Evolutionary conservation across 805 yeast genomes (phyloP).

Genomic region (Brettanomyces naardenensis): DNA sequence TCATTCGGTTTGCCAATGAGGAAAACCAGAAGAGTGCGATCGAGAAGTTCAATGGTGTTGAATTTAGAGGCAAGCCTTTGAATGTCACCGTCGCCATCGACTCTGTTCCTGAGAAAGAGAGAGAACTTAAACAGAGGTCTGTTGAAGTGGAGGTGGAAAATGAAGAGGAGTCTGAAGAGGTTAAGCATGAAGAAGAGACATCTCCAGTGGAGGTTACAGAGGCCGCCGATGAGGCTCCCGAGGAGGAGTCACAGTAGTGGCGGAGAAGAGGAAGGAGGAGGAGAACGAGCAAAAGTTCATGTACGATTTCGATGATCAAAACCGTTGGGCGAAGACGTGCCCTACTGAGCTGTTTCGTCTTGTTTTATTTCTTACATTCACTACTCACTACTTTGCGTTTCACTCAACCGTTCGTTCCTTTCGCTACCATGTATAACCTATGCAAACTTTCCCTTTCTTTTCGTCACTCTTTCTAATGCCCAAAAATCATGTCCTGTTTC

Average conservation of each 20-base stretch:
- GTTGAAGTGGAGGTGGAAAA: neutral
- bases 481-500: too few species aligned
- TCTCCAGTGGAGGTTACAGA: neutral
- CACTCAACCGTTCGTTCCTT: too few species aligned
- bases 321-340: too few species aligned
- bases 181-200: neutral
- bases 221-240: neutral
- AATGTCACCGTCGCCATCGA: constrained; percentile 70
- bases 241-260: neutral
- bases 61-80: constrained; percentile 57
- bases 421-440: too few species aligned
- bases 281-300: neutral
- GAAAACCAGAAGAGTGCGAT: constrained; percentile 43
- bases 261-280: constrained; percentile 8
- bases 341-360: too few species aligned
- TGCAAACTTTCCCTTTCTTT: too few species aligned
- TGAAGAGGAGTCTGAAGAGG: neutral
- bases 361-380: too few species aligned
- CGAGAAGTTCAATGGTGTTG: constrained; percentile 57
- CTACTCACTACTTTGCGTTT: too few species aligned
- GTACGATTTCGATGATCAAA: too few species aligned
- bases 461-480: too few species aligned
- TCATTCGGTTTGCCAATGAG: constrained; percentile 43
- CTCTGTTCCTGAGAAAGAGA: constrained; percentile 18
- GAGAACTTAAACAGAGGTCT: neutral